A percentile compares a stretch with the other conserved stretches of the same genome.
phyloP scores from a whole-genome alignment of 2,329 filamentous ascomycete genomes.

The Colletotrichum musae region DNA sequence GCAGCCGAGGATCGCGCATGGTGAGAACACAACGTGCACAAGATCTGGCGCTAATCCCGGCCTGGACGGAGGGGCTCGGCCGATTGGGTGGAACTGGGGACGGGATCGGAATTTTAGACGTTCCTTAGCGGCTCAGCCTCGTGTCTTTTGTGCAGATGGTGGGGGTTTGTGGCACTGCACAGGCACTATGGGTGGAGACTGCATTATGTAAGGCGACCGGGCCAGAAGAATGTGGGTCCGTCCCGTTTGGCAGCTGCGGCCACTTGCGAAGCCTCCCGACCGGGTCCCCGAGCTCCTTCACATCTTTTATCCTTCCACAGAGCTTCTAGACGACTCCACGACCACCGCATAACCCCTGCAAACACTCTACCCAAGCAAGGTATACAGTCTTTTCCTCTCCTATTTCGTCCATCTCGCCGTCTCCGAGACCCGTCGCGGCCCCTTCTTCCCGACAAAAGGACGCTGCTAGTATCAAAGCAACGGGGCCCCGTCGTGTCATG shows the following conservation, averaged over 20 bases:
- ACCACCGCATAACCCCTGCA: conserved; percentile 14
- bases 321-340: conserved; percentile 34
- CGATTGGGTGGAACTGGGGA: conserved; percentile 34
- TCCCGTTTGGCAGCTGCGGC: conserved; percentile 29
- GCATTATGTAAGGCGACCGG: background rate
- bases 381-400: background rate
- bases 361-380: conserved; percentile 3
- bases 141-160: conserved; percentile 35
- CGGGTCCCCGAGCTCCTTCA: background rate
- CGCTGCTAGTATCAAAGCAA: conserved; percentile 21
- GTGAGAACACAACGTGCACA: conserved; percentile 35
- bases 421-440: conserved; percentile 23
- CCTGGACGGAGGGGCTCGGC: background rate
- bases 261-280: conserved; percentile 25
- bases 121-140: conserved; percentile 36
- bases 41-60: conserved; percentile 37
- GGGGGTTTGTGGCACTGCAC: background rate
- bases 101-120: conserved; percentile 35
- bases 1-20: conserved; percentile 29
- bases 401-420: conserved; percentile 16
- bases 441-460: conserved; percentile 11
- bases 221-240: conserved; percentile 1
- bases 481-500: conserved; percentile 4
- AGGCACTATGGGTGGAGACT: too few species aligned
- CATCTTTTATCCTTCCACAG: conserved; percentile 22